Evolutionary conservation across 768 basidiomycete genomes (phyloP).

Genomic region (Phaeotremella skinneri): DNA sequence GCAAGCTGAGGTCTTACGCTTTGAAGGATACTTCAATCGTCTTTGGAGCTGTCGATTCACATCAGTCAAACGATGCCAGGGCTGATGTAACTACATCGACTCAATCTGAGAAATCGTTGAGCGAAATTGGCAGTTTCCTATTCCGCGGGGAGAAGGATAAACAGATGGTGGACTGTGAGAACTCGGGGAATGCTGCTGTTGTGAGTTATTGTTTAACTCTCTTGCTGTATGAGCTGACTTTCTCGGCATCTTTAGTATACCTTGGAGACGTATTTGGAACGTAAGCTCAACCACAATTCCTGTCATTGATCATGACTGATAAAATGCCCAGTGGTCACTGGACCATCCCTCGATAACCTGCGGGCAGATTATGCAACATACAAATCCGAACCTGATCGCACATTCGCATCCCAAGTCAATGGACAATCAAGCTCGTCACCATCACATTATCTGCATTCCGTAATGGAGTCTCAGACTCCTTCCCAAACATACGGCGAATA

Average conservation of each 20-base stretch:
- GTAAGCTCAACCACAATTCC: slow-evolving; percentile 25
- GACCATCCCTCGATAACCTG: slow-evolving; percentile 27
- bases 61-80: too few relatives aligned
- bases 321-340: slow-evolving; percentile 22
- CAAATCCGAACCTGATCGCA: slow-evolving; percentile 5
- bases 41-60: slow-evolving; percentile 35
- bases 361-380: slow-evolving; percentile 20
- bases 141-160: slow-evolving; percentile 22
- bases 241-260: slow-evolving; percentile 23
- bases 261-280: slow-evolving; percentile 36
- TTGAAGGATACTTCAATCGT: slow-evolving; percentile 41
- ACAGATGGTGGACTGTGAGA: slow-evolving; percentile 29
- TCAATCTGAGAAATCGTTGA: slow-evolving; percentile 17
- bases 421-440: background rate
- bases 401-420: background rate
- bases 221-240: background rate
- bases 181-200: slow-evolving; percentile 45
- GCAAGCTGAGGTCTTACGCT: background rate
- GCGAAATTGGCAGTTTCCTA: slow-evolving; percentile 26
- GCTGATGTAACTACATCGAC: background rate
- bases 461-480: background rate
- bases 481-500: background rate
- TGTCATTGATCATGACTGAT: slow-evolving; percentile 12
- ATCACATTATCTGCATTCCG: too few relatives aligned
- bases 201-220: slow-evolving; percentile 23